phyloP scores from a whole-genome alignment of 2,329 filamentous ascomycete species.

The Cladorrhinum sp. region DNA sequence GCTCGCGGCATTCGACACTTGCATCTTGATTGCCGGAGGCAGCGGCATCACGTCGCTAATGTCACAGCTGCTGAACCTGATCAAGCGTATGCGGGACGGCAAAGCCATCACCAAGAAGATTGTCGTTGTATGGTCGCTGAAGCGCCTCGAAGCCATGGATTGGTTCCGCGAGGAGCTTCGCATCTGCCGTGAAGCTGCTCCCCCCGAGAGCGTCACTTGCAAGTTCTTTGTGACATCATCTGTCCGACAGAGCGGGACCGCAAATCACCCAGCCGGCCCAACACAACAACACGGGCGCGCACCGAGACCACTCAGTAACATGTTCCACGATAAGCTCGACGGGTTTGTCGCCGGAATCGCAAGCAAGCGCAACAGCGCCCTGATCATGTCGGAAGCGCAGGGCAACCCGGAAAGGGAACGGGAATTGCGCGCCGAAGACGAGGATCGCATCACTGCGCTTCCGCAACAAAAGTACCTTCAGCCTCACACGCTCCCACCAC shows the following conservation, averaged over 20 bases:
- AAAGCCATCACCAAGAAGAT: slow-evolving; percentile 91
- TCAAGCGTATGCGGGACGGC: slow-evolving; percentile 92
- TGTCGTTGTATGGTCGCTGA: slow-evolving; percentile 90
- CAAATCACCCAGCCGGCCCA: slow-evolving; percentile 25
- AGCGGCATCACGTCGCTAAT: slow-evolving; percentile 93
- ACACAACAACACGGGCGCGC: slow-evolving; percentile 40
- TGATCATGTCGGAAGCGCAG: slow-evolving; percentile 77
- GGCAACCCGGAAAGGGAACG: slow-evolving; percentile 76
- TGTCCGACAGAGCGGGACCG: slow-evolving; percentile 46
- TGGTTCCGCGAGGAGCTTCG: slow-evolving; percentile 96
- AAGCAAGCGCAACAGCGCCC: slow-evolving; percentile 78
- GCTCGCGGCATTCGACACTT: slow-evolving; percentile 87
- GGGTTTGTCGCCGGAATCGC: slow-evolving; percentile 84
- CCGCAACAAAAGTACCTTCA: slow-evolving; percentile 66
- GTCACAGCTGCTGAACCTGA: slow-evolving; percentile 86
- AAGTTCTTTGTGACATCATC: slow-evolving; percentile 91
- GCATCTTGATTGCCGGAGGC: slow-evolving; percentile 88
- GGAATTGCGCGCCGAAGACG: slow-evolving; percentile 75
- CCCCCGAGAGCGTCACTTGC: slow-evolving; percentile 83
- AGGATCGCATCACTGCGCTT: slow-evolving; percentile 80
- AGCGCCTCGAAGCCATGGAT: slow-evolving; percentile 88
- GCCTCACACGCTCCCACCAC: slow-evolving; percentile 44
- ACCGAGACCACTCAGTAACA: slow-evolving; percentile 65
- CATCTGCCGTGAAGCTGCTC: slow-evolving; percentile 86
- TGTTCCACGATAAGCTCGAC: slow-evolving; percentile 83